Conservation (phyloP, 2,329 filamentous ascomycete species). For the Colletotrichum musicola region DNA sequence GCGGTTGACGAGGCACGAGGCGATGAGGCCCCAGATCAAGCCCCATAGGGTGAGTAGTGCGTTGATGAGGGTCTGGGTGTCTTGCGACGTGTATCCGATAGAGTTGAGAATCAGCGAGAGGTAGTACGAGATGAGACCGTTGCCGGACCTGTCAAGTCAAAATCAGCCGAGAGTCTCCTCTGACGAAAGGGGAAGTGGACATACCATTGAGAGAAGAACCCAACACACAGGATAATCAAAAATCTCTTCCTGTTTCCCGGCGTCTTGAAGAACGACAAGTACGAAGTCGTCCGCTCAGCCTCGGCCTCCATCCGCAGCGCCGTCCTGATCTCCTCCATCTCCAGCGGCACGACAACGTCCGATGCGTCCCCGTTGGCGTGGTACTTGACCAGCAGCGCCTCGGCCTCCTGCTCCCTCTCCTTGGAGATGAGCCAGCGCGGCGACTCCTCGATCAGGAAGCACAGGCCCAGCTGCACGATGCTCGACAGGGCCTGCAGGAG, state of each 20-base stretch:
- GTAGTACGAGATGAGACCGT: conserved; percentile 54
- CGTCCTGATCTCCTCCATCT: conserved; percentile 37
- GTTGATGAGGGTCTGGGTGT: conserved; percentile 49
- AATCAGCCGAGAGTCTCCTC: conserved; percentile 39
- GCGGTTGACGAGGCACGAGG: conserved; percentile 50
- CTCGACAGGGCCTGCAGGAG: conserved; percentile 29
- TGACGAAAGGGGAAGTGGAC: conserved; percentile 5
- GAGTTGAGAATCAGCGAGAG: conserved; percentile 51
- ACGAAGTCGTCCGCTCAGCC: conserved; percentile 36
- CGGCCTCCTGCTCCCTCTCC: conserved; percentile 49
- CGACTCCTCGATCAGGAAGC: conserved; percentile 45
- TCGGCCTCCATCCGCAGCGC: conserved; percentile 38
- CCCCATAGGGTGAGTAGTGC: conserved; percentile 42
- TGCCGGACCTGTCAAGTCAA: conserved; percentile 47
- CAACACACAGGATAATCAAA: conserved; percentile 59
- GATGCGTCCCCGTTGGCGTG: conserved; percentile 64
- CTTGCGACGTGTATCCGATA: conserved; percentile 44
- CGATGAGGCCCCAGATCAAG: conserved; percentile 26
- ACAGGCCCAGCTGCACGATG: conserved; percentile 31
- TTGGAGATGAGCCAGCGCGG: conserved; percentile 50
- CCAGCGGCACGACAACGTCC: conserved; percentile 61
- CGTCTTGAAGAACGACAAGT: conserved; percentile 41
- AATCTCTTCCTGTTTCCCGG: conserved; percentile 53
- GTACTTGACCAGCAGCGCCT: conserved; percentile 52
- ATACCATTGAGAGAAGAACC: conserved; percentile 57